phyloP scores from a whole-genome alignment of 192 early-diverging fungal genomes.

The Physocladia obscura region DNA sequence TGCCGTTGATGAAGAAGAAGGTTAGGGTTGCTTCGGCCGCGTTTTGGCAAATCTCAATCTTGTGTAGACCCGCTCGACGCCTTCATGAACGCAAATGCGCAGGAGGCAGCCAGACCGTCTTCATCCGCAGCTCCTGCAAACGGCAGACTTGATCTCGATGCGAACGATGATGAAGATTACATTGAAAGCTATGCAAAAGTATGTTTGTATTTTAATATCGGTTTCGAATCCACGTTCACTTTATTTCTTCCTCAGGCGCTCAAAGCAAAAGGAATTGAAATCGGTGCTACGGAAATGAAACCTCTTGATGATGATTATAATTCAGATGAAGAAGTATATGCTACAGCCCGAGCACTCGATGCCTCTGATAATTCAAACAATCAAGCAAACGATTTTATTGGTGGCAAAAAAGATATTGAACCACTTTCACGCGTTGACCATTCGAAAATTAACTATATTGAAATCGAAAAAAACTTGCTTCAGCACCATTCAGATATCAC shows the following conservation, averaged over 20 bases:
- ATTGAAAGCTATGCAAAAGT: conserved; percentile 61
- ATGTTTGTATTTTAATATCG: not conserved
- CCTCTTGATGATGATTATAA: conserved; percentile 20
- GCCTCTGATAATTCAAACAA: no score
- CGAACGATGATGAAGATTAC: conserved; percentile 72
- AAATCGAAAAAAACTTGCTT: conserved; percentile 77
- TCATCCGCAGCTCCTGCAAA: not conserved
- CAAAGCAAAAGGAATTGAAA: conserved; percentile 70
- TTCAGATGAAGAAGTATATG: conserved; percentile 84
- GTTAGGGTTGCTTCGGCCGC: conserved; percentile 37
- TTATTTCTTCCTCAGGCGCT: conserved; percentile 57
- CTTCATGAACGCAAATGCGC: conserved; percentile 75
- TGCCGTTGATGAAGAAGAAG: conserved; percentile 31
- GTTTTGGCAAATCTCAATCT: not conserved
- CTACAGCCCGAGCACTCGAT: conserved; percentile 66
- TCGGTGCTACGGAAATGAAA: conserved; percentile 62
- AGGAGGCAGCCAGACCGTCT: conserved; percentile 2
- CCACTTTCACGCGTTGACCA: conserved; percentile 70
- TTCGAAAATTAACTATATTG: conserved; percentile 59
- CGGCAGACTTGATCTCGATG: conserved; percentile 26
- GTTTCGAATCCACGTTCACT: not conserved
- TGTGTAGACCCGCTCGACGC: conserved; percentile 72
- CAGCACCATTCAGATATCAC: conserved; percentile 78
- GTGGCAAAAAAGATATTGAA: conserved; percentile 65
- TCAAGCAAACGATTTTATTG: conserved; percentile 21